Evolutionary conservation across 257 asterid species (phyloP), one percentile per base, ranked within the genome.

Genomic region (Perilla frutescens): DNA sequence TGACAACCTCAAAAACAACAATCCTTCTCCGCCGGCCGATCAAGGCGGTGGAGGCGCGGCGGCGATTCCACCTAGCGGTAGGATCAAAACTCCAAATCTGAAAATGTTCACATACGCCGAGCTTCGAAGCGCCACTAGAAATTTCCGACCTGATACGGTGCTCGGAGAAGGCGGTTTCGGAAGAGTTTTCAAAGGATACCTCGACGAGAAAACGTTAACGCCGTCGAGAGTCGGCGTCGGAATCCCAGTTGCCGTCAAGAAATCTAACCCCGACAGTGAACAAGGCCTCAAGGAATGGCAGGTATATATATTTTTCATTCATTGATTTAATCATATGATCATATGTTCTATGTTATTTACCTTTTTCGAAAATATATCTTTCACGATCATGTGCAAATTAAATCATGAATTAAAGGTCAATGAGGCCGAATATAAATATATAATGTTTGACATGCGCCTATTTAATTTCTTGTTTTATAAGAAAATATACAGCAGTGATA

Each of bases 221-320:
- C 95, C 98, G 11, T 86, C 97, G 1, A 83, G 44, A 47, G 88
- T 84, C 20, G 98, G 96, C 0, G 66, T 80, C 26, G 96, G 98
- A 34, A 88, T 94, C 12, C 89, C 98, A 0, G 95, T 94, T 9
- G 98, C 98, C 12, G 96, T 94, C 3, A 94, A 94, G 70, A 94
- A 84, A 70, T 94, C 98, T 0, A 87, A 73, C 59, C 96, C 96
- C 0, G 96, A 90, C 5, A 91, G 98, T 48, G 88, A 84, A 56
- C 98, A 94, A 76, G 98, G 98, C 13, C 92, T 91, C 51, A 86
- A 82, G 54, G 97, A 94, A 81, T 94, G 98, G 98, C 96, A 88
- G 97, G 98, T 93, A 70, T 0, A 20, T 1, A 20, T 1, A 20
- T 20, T 0, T 20, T 20, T 20, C 26, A 20, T 20, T 20, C 26